Evolutionary conservation across 2,329 filamentous ascomycete genomes (phyloP).

Genomic region (Cladobotryum mycophilum): DNA sequence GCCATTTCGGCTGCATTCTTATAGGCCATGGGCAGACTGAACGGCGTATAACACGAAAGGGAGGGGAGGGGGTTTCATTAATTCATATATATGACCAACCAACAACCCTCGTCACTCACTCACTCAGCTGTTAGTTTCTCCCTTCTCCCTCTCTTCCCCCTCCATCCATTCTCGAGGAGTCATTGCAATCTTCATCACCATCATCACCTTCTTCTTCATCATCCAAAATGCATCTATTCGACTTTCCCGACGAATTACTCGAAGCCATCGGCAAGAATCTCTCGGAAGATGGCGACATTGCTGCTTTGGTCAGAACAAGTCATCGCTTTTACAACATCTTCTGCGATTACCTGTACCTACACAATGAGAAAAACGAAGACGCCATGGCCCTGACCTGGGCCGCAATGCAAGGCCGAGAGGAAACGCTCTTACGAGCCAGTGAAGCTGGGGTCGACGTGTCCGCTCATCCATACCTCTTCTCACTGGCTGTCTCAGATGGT

Average conservation of each 20-base stretch:
- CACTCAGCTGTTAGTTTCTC: background rate
- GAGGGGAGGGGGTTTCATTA: no score
- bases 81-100: no score
- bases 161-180: background rate
- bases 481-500: slow-evolving; percentile 1
- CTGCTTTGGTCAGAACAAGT: slow-evolving; percentile 2
- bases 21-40: no score
- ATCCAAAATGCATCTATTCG: background rate
- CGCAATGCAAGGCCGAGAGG: background rate
- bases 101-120: background rate
- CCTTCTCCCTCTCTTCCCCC: background rate
- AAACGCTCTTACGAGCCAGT: slow-evolving; percentile 1
- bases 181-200: background rate
- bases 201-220: background rate
- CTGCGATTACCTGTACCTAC: slow-evolving; percentile 7
- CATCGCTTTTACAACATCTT: slow-evolving; percentile 6
- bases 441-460: slow-evolving; percentile 4
- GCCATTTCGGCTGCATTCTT: no score
- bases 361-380: background rate
- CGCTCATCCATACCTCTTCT: slow-evolving; percentile 4
- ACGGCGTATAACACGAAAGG: no score
- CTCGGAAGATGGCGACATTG: slow-evolving; percentile 2
- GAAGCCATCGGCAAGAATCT: slow-evolving; percentile 4
- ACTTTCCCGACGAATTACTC: slow-evolving; percentile 7
- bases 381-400: slow-evolving; percentile 9